Conservation (phyloP, 768 basidiomycete species). For the Pulveroboletus sp. region DNA sequence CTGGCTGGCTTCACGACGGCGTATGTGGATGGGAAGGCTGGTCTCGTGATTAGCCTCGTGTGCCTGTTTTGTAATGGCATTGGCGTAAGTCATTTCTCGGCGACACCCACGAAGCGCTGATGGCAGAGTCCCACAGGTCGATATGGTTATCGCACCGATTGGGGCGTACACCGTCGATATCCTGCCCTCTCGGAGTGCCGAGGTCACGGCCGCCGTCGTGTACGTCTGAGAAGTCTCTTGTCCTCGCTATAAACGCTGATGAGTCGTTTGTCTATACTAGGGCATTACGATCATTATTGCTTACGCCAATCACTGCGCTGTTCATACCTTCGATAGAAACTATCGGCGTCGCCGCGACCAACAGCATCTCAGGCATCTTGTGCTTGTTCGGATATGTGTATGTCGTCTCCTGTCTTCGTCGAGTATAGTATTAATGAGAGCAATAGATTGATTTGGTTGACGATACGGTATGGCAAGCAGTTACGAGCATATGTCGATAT, state of each 20-base stretch:
- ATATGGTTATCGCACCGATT: conserved; percentile 53
- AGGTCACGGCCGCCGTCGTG: conserved; percentile 57
- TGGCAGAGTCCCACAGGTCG: conserved; percentile 40
- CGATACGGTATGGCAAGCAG: conserved; percentile 55
- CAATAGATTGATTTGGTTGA: conserved; percentile 47
- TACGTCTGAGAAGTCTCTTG: conserved; percentile 27
- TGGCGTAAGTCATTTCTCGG: conserved; percentile 44
- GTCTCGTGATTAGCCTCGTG: conserved; percentile 48
- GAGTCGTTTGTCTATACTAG: background rate
- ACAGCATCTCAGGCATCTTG: conserved; percentile 44
- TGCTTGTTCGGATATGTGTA: conserved; percentile 54
- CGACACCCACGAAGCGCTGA: background rate
- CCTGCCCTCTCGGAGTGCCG: conserved; percentile 58
- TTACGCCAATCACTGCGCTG: conserved; percentile 12
- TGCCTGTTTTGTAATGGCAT: conserved; percentile 66
- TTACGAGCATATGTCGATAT: conserved; percentile 58
- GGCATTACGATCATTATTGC: conserved; percentile 23
- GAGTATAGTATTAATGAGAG: background rate
- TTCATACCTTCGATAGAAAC: conserved; percentile 44
- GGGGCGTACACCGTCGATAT: conserved; percentile 61
- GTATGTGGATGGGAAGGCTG: conserved; percentile 47
- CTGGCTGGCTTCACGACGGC: conserved; percentile 48
- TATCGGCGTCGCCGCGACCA: conserved; percentile 50
- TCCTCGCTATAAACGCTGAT: too few species aligned
- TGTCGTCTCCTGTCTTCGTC: conserved; percentile 22